Percentiles rank a stretch among this genome's conserved stretches.
Evolutionary conservation across 2,329 filamentous ascomycete species (phyloP).

Genomic region (Tolypocladium sp.): DNA sequence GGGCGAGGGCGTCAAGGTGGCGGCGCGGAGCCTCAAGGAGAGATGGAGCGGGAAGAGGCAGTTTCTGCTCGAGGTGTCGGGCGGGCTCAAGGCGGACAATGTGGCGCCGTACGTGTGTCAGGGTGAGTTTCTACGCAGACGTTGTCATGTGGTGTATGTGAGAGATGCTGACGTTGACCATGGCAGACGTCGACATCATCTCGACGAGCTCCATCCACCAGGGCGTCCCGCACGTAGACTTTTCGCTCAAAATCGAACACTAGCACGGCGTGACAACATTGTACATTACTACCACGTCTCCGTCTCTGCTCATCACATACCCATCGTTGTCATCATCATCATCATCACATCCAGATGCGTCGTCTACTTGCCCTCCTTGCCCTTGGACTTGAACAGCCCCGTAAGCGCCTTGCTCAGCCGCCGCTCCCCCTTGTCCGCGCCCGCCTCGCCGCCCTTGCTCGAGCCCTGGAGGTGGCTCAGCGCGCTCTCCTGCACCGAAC

Average conservation of each 20-base stretch:
- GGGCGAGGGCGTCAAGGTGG: slow-evolving; percentile 64
- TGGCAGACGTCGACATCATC: slow-evolving; percentile 82
- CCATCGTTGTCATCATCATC: not conserved
- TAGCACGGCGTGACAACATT: slow-evolving; percentile 8
- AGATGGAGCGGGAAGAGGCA: slow-evolving; percentile 66
- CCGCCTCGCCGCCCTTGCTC: not conserved
- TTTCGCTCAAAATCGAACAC: slow-evolving; percentile 76
- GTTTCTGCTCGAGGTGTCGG: slow-evolving; percentile 86
- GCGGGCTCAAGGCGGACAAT: slow-evolving; percentile 79
- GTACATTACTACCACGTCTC: not conserved
- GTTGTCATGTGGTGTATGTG: too few species aligned
- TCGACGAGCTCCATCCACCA: slow-evolving; percentile 97
- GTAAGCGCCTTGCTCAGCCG: slow-evolving; percentile 3
- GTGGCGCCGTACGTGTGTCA: slow-evolving; percentile 71
- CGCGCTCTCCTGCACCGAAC: slow-evolving; percentile 18
- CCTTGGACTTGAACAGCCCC: slow-evolving; percentile 1
- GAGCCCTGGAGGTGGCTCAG: slow-evolving; percentile 22
- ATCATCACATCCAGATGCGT: not conserved
- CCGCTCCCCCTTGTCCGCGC: not conserved
- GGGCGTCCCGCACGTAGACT: slow-evolving; percentile 87
- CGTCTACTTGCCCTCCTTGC: not conserved
- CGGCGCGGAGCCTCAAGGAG: slow-evolving; percentile 67
- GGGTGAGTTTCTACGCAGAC: slow-evolving; percentile 34
- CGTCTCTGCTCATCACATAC: not conserved
- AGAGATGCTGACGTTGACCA: not conserved